Evolutionary conservation across 2,329 filamentous ascomycete species (phyloP).

Genomic region (Byssothecium circinans): DNA sequence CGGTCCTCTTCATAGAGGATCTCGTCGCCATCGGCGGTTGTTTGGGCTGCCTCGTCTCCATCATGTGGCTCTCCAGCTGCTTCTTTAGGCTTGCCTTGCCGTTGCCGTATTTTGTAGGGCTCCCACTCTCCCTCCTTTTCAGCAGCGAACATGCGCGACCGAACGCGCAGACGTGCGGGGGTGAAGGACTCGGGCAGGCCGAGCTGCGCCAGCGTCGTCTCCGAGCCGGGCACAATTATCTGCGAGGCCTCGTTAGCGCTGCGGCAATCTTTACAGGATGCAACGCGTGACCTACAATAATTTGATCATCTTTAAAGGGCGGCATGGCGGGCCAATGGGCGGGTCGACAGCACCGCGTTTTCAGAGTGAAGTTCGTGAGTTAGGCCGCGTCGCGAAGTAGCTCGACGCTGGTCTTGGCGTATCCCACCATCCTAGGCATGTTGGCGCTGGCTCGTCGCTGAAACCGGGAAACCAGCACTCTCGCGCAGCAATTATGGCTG

Average conservation of each 20-base stretch:
- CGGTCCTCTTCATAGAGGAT: conserved; percentile 84
- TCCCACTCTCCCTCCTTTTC: conserved; percentile 78
- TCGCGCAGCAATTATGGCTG: neutral
- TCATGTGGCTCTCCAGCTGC: conserved; percentile 23
- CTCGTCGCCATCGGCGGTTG: conserved; percentile 54
- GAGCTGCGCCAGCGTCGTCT: conserved; percentile 87
- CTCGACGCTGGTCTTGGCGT: neutral
- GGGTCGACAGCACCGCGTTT: conserved; percentile 8
- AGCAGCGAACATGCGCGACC: conserved; percentile 88
- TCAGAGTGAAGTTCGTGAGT: conserved; percentile 5
- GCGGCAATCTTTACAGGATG: neutral
- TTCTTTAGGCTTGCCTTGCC: conserved; percentile 32
- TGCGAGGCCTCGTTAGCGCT: conserved; percentile 22
- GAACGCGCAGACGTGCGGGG: conserved; percentile 80
- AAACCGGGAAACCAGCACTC: neutral
- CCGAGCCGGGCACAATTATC: conserved; percentile 80
- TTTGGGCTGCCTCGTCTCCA: conserved; percentile 23
- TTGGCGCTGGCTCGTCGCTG: neutral
- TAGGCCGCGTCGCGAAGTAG: conserved; percentile 1
- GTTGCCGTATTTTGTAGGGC: conserved; percentile 73
- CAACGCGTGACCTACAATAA: conserved; percentile 38
- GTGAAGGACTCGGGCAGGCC: conserved; percentile 89
- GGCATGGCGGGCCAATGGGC: conserved; percentile 37
- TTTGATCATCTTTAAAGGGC: conserved; percentile 51
- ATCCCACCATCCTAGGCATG: neutral